Conservation (phyloP, 2,329 filamentous ascomycete species). For the Macrophomina phaseolina region DNA sequence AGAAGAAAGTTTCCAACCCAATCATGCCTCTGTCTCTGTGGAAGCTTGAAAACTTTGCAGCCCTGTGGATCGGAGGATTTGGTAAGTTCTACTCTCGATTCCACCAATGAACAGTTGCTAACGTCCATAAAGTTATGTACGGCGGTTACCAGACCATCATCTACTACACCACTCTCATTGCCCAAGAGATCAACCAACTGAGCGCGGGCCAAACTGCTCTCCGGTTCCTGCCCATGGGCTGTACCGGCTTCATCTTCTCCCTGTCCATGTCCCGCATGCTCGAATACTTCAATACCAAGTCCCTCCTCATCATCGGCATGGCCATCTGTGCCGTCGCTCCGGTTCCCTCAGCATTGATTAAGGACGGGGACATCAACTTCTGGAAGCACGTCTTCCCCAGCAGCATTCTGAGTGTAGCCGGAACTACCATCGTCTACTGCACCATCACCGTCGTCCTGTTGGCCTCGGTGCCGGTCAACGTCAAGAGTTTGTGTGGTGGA, state of each 20-base stretch:
- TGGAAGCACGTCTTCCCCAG: constrained; percentile 50
- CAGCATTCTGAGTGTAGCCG: constrained; percentile 48
- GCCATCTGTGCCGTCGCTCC: constrained; percentile 46
- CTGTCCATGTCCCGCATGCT: constrained; percentile 33
- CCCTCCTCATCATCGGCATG: constrained; percentile 44
- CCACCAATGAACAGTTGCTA: background rate
- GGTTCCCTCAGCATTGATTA: constrained; percentile 40
- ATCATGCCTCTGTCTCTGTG: constrained; percentile 55
- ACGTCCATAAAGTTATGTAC: constrained; percentile 39
- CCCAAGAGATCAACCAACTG: constrained; percentile 48
- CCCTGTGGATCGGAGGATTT: constrained; percentile 53
- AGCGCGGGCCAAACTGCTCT: constrained; percentile 48
- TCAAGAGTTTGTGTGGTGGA: constrained; percentile 49
- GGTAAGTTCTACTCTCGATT: constrained; percentile 31
- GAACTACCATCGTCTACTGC: constrained; percentile 50
- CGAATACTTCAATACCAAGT: constrained; percentile 47
- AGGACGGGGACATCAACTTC: constrained; percentile 32
- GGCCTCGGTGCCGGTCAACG: constrained; percentile 47
- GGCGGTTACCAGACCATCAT: constrained; percentile 51
- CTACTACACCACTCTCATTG: constrained; percentile 51
- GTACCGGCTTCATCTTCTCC: constrained; percentile 44
- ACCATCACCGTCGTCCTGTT: constrained; percentile 51
- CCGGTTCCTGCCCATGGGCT: constrained; percentile 51
- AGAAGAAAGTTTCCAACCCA: constrained; percentile 53
- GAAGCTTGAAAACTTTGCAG: constrained; percentile 54